A percentile compares a stretch with the other conserved stretches of the same genome.
phyloP scores from a whole-genome alignment of 257 asterid species.

The Voacanga thouarsii region DNA sequence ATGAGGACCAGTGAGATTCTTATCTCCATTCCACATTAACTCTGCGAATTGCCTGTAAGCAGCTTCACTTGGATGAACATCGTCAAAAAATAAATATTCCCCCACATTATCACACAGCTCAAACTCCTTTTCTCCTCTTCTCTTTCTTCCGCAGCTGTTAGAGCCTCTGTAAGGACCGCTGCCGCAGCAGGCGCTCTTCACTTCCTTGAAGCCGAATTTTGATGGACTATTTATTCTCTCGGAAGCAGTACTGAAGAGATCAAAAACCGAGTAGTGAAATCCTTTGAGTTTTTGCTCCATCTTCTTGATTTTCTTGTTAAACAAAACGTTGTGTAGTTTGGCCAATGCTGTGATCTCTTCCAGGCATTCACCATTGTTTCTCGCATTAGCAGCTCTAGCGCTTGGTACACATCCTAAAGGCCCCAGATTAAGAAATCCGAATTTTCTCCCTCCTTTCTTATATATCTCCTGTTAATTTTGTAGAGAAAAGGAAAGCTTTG shows the following conservation, averaged over 20 bases:
- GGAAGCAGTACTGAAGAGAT: neutral
- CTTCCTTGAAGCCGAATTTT: conserved; percentile 39
- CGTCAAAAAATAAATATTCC: conserved; percentile 51
- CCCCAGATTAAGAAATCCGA: conserved; percentile 12
- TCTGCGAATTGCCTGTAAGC: conserved; percentile 39
- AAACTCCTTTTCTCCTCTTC: conserved; percentile 35
- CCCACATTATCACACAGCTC: conserved; percentile 40
- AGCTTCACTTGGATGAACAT: conserved; percentile 41
- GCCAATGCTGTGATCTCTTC: conserved; percentile 8
- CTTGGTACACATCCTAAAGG: conserved; percentile 18
- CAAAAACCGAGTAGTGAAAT: conserved; percentile 18
- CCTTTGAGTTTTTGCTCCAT: conserved; percentile 13
- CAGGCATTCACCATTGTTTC: conserved; percentile 9
- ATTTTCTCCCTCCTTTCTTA: conserved; percentile 26
- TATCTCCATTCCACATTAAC: conserved; percentile 39
- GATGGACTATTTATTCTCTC: conserved; percentile 5
- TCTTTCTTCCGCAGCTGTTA: conserved; percentile 54
- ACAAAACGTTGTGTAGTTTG: conserved; percentile 7
- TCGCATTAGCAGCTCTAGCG: neutral
- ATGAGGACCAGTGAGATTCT: conserved; percentile 17
- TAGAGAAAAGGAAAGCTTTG: neutral
- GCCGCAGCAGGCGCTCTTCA: conserved; percentile 55
- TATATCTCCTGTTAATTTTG: conserved; percentile 16
- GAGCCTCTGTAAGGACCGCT: conserved; percentile 44
- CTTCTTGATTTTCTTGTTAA: neutral